A percentile compares a stretch with the other conserved stretches of the same genome.
phyloP scores from a whole-genome alignment of 306 rosid genomes.

The Phaseolus lunatus region DNA sequence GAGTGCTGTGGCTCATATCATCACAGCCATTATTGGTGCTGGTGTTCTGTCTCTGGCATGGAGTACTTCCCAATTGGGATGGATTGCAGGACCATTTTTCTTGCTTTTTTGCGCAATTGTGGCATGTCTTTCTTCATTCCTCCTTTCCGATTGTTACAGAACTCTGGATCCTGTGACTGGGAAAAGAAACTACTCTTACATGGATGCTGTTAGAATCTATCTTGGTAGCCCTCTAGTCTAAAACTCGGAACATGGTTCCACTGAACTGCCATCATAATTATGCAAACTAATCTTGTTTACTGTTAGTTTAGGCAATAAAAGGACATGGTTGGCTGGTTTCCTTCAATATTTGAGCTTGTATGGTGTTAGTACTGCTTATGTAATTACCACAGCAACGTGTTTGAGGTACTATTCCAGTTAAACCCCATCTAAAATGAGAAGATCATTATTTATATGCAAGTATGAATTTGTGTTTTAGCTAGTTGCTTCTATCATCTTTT shows the following conservation, averaged over 20 bases:
- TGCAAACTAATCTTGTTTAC: constrained; percentile 40
- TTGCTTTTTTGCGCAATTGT: constrained; percentile 53
- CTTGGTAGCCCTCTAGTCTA: constrained; percentile 55
- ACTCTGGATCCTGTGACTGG: constrained; percentile 59
- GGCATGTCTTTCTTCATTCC: constrained; percentile 52
- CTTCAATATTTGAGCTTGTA: constrained; percentile 63
- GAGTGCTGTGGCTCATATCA: constrained; percentile 65
- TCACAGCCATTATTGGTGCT: constrained; percentile 68
- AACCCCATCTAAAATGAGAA: constrained; percentile 4
- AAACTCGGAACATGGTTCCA: constrained; percentile 32
- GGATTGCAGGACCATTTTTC: constrained; percentile 60
- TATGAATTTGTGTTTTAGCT: background rate
- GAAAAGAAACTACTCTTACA: constrained; percentile 61
- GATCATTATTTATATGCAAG: background rate
- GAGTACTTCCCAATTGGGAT: constrained; percentile 67
- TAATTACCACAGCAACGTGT: constrained; percentile 61
- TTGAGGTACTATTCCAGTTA: constrained; percentile 55
- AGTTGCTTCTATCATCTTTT: background rate
- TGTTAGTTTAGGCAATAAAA: constrained; percentile 55
- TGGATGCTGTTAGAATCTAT: constrained; percentile 60
- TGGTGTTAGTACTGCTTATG: constrained; percentile 63
- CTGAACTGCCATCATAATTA: constrained; percentile 15
- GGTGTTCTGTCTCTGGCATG: constrained; percentile 73
- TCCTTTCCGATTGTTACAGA: constrained; percentile 73
- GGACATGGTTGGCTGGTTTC: constrained; percentile 55